Evolutionary conservation across 352 stramenopile genomes (phyloP).

Genomic region (Elongisporangium prolatum): DNA sequence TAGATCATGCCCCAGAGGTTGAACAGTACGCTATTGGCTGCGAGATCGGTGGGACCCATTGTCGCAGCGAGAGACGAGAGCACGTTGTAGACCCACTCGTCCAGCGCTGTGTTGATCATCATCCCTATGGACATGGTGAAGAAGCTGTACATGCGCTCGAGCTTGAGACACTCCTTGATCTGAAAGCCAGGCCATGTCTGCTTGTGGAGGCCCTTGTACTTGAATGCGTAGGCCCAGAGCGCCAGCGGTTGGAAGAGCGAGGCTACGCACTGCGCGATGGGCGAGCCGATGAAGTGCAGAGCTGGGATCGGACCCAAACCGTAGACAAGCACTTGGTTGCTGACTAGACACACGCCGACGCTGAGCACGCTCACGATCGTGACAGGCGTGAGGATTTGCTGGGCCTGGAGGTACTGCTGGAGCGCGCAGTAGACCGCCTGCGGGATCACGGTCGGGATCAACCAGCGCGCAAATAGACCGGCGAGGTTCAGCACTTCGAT

Average conservation of each 20-base stretch:
- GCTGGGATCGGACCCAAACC: conserved; percentile 50
- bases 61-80: conserved; percentile 62
- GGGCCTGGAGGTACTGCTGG: conserved; percentile 21
- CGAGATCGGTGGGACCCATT: conserved; percentile 55
- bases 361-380: conserved; percentile 24
- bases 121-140: conserved; percentile 64
- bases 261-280: conserved; percentile 61
- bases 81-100: conserved; percentile 80
- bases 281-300: conserved; percentile 68
- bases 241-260: conserved; percentile 73
- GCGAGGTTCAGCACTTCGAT: conserved; percentile 13
- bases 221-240: conserved; percentile 65
- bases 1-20: conserved; percentile 83
- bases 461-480: conserved; percentile 10
- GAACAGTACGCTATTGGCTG: conserved; percentile 79
- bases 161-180: conserved; percentile 41
- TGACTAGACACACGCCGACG: conserved; percentile 58
- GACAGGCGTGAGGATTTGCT: conserved; percentile 17
- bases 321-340: conserved; percentile 82
- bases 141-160: conserved; percentile 63
- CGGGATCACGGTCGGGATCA: conserved; percentile 15
- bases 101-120: conserved; percentile 71
- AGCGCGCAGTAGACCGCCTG: conserved; percentile 14
- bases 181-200: conserved; percentile 77
- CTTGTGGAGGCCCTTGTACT: conserved; percentile 76